Conservation (phyloP, 2,329 filamentous ascomycete genomes). For the Aspergillus pseudoviridinutans region DNA sequence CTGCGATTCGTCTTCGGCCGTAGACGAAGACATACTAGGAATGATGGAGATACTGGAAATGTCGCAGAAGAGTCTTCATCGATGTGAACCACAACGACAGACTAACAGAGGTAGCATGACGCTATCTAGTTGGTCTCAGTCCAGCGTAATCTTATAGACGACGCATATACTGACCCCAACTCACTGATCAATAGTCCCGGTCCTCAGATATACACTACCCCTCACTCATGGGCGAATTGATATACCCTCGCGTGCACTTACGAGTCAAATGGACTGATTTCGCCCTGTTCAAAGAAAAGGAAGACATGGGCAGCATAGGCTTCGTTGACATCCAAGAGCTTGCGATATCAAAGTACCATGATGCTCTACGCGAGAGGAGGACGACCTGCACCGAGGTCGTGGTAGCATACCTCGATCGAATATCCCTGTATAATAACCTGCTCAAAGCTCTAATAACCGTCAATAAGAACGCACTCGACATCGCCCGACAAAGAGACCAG, state of each 20-base stretch:
- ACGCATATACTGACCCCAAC: not conserved
- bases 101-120: no score
- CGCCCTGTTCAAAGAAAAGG: not conserved
- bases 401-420: conserved; percentile 53
- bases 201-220: not conserved
- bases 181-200: not conserved
- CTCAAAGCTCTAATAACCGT: conserved; percentile 57
- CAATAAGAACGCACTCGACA: conserved; percentile 46
- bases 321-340: conserved; percentile 46
- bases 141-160: no score
- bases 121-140: no score
- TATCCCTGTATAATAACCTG: conserved; percentile 53
- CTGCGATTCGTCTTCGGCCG: not conserved
- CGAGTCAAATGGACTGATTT: not conserved
- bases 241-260: not conserved
- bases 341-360: conserved; percentile 55
- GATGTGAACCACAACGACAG: no score
- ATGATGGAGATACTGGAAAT: no score
- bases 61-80: no score
- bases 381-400: conserved; percentile 55
- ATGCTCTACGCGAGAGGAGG: conserved; percentile 50
- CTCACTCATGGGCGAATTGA: not conserved
- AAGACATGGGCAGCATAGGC: not conserved
- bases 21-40: no score
- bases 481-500: conserved; percentile 50